These are phyloP conservation scores for Rhizopogon rudus DNA, from an alignment of 768 basidiomycete genomes.

Conservation along the genomic window DNA sequence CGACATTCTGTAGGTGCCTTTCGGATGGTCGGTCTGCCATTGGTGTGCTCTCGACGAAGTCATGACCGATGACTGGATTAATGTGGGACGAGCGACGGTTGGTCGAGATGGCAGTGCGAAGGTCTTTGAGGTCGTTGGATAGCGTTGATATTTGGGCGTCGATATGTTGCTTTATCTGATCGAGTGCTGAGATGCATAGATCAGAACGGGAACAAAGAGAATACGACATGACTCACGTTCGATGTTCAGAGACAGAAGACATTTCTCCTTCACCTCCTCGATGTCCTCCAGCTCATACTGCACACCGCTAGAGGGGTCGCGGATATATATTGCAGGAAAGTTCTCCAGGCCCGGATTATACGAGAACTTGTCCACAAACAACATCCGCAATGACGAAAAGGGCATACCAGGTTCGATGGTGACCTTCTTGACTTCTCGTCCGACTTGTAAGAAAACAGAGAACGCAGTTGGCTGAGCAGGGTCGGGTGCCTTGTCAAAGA, in stretches of 20 bases:
- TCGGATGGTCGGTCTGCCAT: constrained; percentile 65
- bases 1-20: constrained; percentile 66
- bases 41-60: constrained; percentile 65
- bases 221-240: constrained; percentile 70
- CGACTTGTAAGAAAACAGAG: constrained; percentile 84
- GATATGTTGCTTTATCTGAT: constrained; percentile 98
- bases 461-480: constrained; percentile 29
- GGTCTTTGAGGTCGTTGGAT: constrained; percentile 86
- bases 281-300: constrained; percentile 96
- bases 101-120: constrained; percentile 60
- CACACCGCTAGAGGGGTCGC: constrained; percentile 87
- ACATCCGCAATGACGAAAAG: constrained; percentile 69
- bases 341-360: constrained; percentile 92
- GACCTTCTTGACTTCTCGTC: constrained; percentile 87
- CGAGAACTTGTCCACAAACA: constrained; percentile 93
- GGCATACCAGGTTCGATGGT: constrained; percentile 64
- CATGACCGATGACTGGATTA: constrained; percentile 44
- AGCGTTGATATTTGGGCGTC: constrained; percentile 84
- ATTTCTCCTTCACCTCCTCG: constrained; percentile 86
- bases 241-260: constrained; percentile 87
- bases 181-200: constrained; percentile 59
- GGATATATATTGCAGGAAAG: constrained; percentile 93
- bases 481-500: constrained; percentile 16
- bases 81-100: constrained; percentile 48
- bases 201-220: neutral